Conservation (phyloP, 1,284 basidiomycete genomes). For the Neolentinus lepideus region DNA sequence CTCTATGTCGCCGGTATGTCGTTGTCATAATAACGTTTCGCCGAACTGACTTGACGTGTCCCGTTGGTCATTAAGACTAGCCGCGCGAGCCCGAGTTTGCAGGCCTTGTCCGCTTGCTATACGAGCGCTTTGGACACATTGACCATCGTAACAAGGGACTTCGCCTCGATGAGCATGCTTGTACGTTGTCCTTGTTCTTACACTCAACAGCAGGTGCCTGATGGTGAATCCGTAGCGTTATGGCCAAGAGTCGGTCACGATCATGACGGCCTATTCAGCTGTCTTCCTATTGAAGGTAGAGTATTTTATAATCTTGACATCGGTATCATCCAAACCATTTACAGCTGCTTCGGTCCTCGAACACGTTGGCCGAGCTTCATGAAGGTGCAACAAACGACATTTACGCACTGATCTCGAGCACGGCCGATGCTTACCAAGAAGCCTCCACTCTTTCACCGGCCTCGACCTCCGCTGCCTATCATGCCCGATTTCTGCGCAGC, state of each 20-base stretch:
- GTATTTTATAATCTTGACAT: slow-evolving; percentile 6
- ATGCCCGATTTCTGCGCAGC: slow-evolving; percentile 68
- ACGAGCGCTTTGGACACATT: slow-evolving; percentile 63
- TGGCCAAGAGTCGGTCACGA: slow-evolving; percentile 71
- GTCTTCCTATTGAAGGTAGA: slow-evolving; percentile 67
- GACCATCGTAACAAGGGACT: slow-evolving; percentile 63
- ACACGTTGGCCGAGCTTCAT: slow-evolving; percentile 43
- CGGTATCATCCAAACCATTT: neutral
- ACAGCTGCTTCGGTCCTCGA: slow-evolving; percentile 60
- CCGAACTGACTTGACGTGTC: neutral
- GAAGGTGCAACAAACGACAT: slow-evolving; percentile 55
- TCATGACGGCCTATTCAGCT: slow-evolving; percentile 80
- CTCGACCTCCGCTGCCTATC: slow-evolving; percentile 55
- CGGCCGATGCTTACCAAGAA: slow-evolving; percentile 69
- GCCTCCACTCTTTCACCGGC: slow-evolving; percentile 55
- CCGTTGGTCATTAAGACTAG: slow-evolving; percentile 5
- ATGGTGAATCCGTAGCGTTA: slow-evolving; percentile 48
- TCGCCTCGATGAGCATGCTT: slow-evolving; percentile 66
- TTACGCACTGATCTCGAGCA: slow-evolving; percentile 52
- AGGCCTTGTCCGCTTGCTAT: slow-evolving; percentile 65
- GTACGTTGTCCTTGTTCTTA: slow-evolving; percentile 34
- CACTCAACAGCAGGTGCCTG: neutral
- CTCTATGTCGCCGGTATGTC: slow-evolving; percentile 45
- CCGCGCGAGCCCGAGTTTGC: slow-evolving; percentile 49
- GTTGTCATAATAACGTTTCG: neutral